Percentiles rank a stretch among this genome's conserved stretches.
phyloP scores from a whole-genome alignment of 2,329 filamentous ascomycete genomes.

The Alternaria hordeiaustralica region DNA sequence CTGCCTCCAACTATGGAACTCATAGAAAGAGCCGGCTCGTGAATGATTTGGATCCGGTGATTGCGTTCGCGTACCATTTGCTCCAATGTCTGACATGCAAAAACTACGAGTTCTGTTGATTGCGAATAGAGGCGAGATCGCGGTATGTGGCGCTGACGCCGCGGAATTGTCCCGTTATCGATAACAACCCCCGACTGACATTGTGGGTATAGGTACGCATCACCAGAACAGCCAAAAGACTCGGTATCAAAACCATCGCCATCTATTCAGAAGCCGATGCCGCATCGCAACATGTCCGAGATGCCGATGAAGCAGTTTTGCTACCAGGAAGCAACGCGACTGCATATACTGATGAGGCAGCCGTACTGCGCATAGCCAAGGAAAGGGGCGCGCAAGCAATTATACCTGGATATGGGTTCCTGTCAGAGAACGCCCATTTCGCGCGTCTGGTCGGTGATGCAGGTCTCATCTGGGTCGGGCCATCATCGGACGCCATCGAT shows the following conservation, averaged over 20 bases:
- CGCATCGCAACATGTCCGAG: slow-evolving; percentile 60
- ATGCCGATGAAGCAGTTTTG: slow-evolving; percentile 61
- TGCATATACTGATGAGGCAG: slow-evolving; percentile 58
- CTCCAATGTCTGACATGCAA: slow-evolving; percentile 39
- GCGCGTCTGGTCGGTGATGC: slow-evolving; percentile 59
- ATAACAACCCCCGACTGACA: slow-evolving; percentile 15
- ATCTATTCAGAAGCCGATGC: slow-evolving; percentile 66
- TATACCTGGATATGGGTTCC: slow-evolving; percentile 71
- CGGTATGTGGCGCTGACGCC: slow-evolving; percentile 25
- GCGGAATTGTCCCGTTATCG: background rate
- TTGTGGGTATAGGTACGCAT: slow-evolving; percentile 51
- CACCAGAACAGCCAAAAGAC: slow-evolving; percentile 57
- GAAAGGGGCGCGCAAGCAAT: slow-evolving; percentile 61
- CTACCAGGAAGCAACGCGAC: slow-evolving; percentile 57
- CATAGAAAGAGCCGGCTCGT: background rate
- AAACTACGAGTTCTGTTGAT: slow-evolving; percentile 61
- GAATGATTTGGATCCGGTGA: background rate
- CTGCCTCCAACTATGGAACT: background rate
- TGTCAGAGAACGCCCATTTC: slow-evolving; percentile 69
- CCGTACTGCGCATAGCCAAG: slow-evolving; percentile 61
- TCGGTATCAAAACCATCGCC: slow-evolving; percentile 61
- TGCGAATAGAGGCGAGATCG: slow-evolving; percentile 67
- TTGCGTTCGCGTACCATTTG: background rate
- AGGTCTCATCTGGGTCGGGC: slow-evolving; percentile 67
- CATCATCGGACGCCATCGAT: slow-evolving; percentile 60